Percentiles rank a stretch among this genome's conserved stretches.
Conservation (phyloP, 768 basidiomycete genomes). For the Lepiota brunneoincarnata region DNA sequence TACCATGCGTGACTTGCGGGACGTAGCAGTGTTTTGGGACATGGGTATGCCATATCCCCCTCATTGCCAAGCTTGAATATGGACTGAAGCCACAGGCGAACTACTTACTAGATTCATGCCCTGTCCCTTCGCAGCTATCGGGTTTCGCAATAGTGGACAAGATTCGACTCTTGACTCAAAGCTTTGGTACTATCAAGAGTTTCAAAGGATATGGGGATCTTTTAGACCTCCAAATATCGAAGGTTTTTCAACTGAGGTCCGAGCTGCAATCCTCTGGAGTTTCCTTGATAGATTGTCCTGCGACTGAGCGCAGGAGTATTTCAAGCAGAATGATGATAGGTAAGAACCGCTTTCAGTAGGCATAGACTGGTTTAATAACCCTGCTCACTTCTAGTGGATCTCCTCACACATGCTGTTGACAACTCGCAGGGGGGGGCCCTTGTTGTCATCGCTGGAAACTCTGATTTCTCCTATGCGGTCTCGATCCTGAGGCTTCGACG, state of each 20-base stretch:
- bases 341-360: not conserved
- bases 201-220: constrained; percentile 14
- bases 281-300: constrained; percentile 11
- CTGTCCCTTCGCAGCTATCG: not conserved
- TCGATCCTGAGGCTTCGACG: constrained; percentile 36
- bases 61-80: not conserved
- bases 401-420: constrained; percentile 36
- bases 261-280: constrained; percentile 16
- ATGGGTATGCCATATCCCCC: not conserved
- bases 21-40: constrained; percentile 10
- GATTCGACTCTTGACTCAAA: not conserved
- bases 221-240: not conserved
- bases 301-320: constrained; percentile 1
- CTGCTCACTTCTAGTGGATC: constrained; percentile 17
- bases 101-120: constrained; percentile 1
- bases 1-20: not conserved
- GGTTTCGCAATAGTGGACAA: constrained; percentile 7
- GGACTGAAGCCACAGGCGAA: not conserved
- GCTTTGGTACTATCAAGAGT: constrained; percentile 8
- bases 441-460: constrained; percentile 45
- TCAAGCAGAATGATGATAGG: constrained; percentile 12
- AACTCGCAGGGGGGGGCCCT: constrained; percentile 42
- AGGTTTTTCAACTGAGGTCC: constrained; percentile 2
- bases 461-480: constrained; percentile 41
- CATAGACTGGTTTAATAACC: not conserved